phyloP scores from a whole-genome alignment of 352 stramenopile genomes.

The Phytophthora pisi region DNA sequence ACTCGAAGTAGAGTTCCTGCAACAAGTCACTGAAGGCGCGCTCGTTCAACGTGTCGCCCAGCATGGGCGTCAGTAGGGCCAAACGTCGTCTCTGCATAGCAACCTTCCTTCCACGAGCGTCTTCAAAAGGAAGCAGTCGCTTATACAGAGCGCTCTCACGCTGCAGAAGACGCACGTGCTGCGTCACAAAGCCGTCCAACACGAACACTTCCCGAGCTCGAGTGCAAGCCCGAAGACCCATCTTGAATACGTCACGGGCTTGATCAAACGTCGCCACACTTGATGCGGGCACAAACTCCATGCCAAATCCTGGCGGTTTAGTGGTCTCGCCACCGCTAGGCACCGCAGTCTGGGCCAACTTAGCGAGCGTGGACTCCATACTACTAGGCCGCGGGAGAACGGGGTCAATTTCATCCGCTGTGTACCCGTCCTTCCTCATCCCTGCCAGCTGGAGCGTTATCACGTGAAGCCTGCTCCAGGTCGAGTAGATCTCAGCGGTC shows the following conservation, averaged over 20 bases:
- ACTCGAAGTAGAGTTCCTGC: conserved; percentile 76
- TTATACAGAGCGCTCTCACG: conserved; percentile 64
- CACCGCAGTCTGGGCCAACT: conserved; percentile 1
- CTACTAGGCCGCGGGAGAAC: conserved; percentile 27
- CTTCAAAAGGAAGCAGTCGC: conserved; percentile 60
- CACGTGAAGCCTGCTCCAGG: conserved; percentile 60
- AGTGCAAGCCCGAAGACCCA: conserved; percentile 53
- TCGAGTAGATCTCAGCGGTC: conserved; percentile 50
- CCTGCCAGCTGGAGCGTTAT: conserved; percentile 49
- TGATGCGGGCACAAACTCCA: conserved; percentile 33
- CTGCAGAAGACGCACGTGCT: conserved; percentile 63
- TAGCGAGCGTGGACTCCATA: conserved; percentile 37
- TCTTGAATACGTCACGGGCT: conserved; percentile 70
- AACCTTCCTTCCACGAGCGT: conserved; percentile 57
- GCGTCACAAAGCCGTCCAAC: conserved; percentile 74
- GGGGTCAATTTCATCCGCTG: conserved; percentile 1
- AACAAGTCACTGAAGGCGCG: conserved; percentile 58
- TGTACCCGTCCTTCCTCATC: conserved; percentile 32
- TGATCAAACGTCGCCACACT: conserved; percentile 50
- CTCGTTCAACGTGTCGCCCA: conserved; percentile 55
- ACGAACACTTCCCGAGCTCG: conserved; percentile 49
- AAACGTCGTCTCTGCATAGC: conserved; percentile 71
- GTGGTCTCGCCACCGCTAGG: background rate
- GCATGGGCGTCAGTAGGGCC: conserved; percentile 48
- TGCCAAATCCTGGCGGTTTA: conserved; percentile 16